Base-by-base conservation (phyloP, 345 rosid species). In the Arabis alpina region DNA sequence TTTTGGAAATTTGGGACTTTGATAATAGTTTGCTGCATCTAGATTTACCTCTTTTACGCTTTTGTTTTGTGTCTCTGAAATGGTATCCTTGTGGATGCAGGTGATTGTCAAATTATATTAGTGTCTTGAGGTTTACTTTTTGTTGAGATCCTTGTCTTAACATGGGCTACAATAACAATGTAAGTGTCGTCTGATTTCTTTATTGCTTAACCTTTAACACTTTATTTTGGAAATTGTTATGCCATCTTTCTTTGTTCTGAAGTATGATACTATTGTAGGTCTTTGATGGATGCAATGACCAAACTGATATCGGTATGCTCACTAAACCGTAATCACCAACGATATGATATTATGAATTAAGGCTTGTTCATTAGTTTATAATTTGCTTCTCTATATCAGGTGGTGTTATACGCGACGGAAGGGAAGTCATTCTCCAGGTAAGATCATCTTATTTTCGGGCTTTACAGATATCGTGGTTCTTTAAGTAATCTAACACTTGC, bases 341-440 rank as follows among this genome's bases (percentile, higher is more conserved):
- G 10, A 13, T 74, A 48, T 54, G 2, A 5, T 4, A 7, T 12
- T 45, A 42, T 25, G 24, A 24, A 24, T 63, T 36, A 8, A 44
- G 37, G 61, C 49, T 27, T 59, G 54, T 47, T 19, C 40, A 3
- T 37, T 13, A 76, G 11, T 58, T 45, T 67, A 72, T 8, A 43
- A 45, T 49, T 51, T 43, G 8, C 36, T 47, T 30, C 67, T 80
- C 55, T 23, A 19, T 67, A 73, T 76, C 79, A 88, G 97, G 86
- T 76, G 82, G 78, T 4, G 79, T 66, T 53, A 0, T 90, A 55
- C 84, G 81, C 23, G 64, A 72, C 74, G 98, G 98, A 84, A 83
- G 83, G 54, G 98, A 93, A 87, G 79, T 88, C 75, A 75, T 90
- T 73, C 71, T 93, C 14, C 97, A 90, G 89, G 98, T 90, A 73